Conservation (phyloP, 1,284 basidiomycete species). For the Trichosporon sp. region DNA sequence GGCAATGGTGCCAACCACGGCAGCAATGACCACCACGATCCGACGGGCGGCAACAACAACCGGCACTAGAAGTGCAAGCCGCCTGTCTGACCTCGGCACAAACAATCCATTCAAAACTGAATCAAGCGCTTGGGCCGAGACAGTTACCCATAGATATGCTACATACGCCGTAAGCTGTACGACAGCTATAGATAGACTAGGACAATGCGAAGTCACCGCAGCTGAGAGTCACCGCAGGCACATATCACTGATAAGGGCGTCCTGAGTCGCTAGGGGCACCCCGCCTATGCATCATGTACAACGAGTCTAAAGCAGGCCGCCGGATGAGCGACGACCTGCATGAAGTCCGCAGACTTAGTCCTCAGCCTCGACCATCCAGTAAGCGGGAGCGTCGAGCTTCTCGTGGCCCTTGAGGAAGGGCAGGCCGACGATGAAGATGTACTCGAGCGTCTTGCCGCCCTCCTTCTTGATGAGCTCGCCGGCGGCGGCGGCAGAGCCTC, state of each 20-base stretch:
- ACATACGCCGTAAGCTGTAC: neutral
- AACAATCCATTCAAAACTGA: neutral
- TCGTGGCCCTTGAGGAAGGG: slow-evolving; percentile 71
- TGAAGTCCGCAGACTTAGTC: slow-evolving; percentile 50
- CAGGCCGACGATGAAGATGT: slow-evolving; percentile 89
- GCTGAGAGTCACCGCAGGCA: neutral
- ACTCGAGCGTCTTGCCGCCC: slow-evolving; percentile 81
- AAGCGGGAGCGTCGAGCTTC: slow-evolving; percentile 78
- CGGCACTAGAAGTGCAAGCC: neutral
- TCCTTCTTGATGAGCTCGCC: slow-evolving; percentile 80
- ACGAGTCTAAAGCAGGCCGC: neutral
- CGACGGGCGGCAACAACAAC: no score
- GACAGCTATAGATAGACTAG: neutral
- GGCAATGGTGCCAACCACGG: neutral
- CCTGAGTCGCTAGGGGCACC: neutral
- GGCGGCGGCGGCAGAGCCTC: slow-evolving; percentile 90
- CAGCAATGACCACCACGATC: neutral
- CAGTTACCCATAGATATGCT: neutral
- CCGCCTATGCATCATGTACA: neutral
- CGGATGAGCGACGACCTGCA: neutral
- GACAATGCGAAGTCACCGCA: neutral
- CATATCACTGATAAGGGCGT: neutral
- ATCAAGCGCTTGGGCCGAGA: no score
- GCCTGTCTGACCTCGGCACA: neutral
- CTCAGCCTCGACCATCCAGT: slow-evolving; percentile 73